Conservation (phyloP, 2,329 filamentous ascomycete species). For the Corinectria fuckeliana region DNA sequence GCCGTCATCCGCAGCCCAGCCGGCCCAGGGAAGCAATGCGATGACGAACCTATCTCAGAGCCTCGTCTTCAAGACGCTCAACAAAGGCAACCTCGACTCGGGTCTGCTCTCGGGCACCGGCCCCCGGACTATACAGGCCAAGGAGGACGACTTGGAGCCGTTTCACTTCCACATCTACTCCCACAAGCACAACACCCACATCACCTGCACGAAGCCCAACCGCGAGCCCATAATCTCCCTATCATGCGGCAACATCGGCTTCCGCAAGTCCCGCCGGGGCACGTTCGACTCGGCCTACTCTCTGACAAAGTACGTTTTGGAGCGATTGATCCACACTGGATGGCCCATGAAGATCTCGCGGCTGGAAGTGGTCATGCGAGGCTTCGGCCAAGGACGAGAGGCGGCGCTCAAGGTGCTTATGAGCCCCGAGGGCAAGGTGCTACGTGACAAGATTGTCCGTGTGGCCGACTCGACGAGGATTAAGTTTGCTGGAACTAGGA, state of each 20-base stretch:
- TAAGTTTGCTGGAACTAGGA: constrained; percentile 95
- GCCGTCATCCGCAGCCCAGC: constrained; percentile 16
- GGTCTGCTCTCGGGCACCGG: constrained; percentile 38
- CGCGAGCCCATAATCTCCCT: constrained; percentile 80
- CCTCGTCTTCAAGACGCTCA: constrained; percentile 48
- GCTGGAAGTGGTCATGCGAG: constrained; percentile 82
- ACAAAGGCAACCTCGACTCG: constrained; percentile 44
- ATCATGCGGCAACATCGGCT: constrained; percentile 89
- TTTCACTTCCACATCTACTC: constrained; percentile 88
- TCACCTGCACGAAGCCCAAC: constrained; percentile 86
- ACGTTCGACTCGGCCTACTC: constrained; percentile 94
- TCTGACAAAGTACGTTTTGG: constrained; percentile 81
- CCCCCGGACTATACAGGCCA: constrained; percentile 31
- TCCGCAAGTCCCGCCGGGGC: constrained; percentile 79
- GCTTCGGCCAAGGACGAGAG: constrained; percentile 86
- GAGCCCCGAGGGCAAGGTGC: constrained; percentile 79
- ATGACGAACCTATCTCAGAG: constrained; percentile 47
- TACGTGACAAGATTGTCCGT: constrained; percentile 77
- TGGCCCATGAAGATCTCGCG: constrained; percentile 76
- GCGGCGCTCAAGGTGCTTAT: constrained; percentile 89
- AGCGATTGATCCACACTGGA: constrained; percentile 82
- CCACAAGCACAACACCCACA: constrained; percentile 93
- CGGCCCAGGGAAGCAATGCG: constrained; percentile 35
- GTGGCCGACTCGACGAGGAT: constrained; percentile 87
- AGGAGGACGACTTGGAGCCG: constrained; percentile 59